A percentile compares a stretch with the other conserved stretches of the same genome.
These are phyloP conservation scores for Hypomyces perniciosus DNA, from an alignment of 2,329 filamentous ascomycete species.

Conservation along the genomic window DNA sequence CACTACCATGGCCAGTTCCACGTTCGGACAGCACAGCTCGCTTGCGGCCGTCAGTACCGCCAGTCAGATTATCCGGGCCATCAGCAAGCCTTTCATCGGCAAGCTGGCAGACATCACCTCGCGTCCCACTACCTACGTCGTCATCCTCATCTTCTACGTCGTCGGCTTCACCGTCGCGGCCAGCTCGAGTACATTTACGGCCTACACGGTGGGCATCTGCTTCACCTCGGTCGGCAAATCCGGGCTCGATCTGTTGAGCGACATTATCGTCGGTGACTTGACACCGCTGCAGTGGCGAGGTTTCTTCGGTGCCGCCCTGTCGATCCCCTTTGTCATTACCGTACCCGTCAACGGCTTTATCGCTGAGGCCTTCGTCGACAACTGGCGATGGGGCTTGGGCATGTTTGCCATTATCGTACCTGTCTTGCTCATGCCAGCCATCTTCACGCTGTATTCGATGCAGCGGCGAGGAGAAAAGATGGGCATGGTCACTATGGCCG, in stretches of 20 bases:
- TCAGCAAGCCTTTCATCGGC: conserved; percentile 55
- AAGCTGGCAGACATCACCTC: conserved; percentile 58
- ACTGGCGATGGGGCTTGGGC: conserved; percentile 43
- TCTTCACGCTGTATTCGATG: conserved; percentile 47
- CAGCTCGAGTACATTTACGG: conserved; percentile 43
- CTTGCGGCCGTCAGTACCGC: conserved; percentile 25
- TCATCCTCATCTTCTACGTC: conserved; percentile 48
- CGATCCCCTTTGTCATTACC: conserved; percentile 30
- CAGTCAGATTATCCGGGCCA: conserved; percentile 38
- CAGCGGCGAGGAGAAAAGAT: conserved; percentile 49
- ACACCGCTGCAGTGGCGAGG: conserved; percentile 39
- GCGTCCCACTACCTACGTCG: conserved; percentile 53
- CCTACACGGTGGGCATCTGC: conserved; percentile 48
- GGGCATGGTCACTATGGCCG: conserved; percentile 37
- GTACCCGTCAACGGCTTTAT: conserved; percentile 36
- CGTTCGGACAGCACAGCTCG: conserved; percentile 24
- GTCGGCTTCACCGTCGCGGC: conserved; percentile 54
- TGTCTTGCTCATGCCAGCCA: conserved; percentile 47
- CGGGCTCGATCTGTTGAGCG: conserved; percentile 54
- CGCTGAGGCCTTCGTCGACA: conserved; percentile 29
- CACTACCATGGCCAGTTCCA: conserved; percentile 23
- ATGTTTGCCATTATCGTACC: conserved; percentile 56
- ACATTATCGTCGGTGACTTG: conserved; percentile 60
- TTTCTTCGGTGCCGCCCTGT: conserved; percentile 26
- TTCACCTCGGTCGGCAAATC: conserved; percentile 56